Conservation (phyloP, 805 yeast species). For the Nakazawaea molendinolei region DNA sequence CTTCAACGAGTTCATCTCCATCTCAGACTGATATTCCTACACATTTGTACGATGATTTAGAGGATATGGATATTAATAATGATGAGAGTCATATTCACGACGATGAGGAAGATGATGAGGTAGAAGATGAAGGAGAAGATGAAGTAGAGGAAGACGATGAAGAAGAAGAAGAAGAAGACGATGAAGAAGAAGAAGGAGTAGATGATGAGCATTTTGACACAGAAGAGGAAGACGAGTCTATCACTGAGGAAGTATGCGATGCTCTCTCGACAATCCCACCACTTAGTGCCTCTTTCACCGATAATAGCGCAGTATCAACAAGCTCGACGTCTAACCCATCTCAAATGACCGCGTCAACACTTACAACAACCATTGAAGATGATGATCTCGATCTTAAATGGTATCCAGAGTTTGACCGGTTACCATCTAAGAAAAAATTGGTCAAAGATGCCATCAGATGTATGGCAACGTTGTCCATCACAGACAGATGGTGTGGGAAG, state of each 20-base stretch:
- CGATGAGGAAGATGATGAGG: slow-evolving; percentile 19
- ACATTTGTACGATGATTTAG: not conserved
- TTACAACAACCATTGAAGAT: not conserved
- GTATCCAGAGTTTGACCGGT: slow-evolving; percentile 11
- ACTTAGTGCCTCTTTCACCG: not conserved
- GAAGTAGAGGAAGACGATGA: slow-evolving; percentile 23
- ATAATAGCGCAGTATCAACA: too few relatives aligned
- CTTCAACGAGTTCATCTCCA: too few relatives aligned
- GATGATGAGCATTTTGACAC: too few relatives aligned
- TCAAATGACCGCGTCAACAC: not conserved
- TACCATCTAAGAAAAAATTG: slow-evolving; percentile 21
- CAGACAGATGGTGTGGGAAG: slow-evolving; percentile 29
- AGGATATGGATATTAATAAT: not conserved
- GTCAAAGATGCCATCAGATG: slow-evolving; percentile 28
- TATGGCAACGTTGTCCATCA: slow-evolving; percentile 24
- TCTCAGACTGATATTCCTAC: too few relatives aligned
- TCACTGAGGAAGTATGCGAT: slow-evolving; percentile 28
- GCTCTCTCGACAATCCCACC: slow-evolving; percentile 8
- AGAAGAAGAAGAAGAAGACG: slow-evolving; percentile 13
- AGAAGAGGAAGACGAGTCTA: slow-evolving; percentile 18
- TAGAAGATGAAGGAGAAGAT: slow-evolving; percentile 19
- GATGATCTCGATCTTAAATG: slow-evolving; percentile 8
- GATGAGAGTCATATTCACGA: not conserved
- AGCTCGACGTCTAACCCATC: not conserved
- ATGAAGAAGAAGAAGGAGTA: slow-evolving; percentile 16